Evolutionary conservation across 2,329 filamentous ascomycete species (phyloP).

Genomic region (Emmonsiellopsis sp.): DNA sequence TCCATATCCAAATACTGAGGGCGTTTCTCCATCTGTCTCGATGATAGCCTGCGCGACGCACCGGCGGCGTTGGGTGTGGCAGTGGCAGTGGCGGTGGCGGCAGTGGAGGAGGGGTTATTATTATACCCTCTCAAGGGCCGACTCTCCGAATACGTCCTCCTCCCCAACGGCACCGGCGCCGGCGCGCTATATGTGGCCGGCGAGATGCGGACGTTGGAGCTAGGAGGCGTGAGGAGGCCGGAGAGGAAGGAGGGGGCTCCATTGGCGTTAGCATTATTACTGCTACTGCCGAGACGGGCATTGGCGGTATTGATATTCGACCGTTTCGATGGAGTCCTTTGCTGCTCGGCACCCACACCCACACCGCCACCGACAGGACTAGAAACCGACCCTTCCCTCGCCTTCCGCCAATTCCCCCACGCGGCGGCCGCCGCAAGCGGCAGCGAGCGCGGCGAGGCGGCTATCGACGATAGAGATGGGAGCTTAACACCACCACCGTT

Average conservation of each 20-base stretch:
- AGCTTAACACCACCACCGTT: slow-evolving; percentile 44
- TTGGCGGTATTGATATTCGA: slow-evolving; percentile 16
- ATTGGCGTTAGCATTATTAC: slow-evolving; percentile 12
- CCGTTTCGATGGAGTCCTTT: too few relatives aligned
- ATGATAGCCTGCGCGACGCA: slow-evolving; percentile 17
- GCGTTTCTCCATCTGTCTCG: slow-evolving; percentile 21
- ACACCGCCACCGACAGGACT: slow-evolving; percentile 21
- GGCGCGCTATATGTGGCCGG: slow-evolving; percentile 36
- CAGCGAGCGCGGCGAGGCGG: slow-evolving; percentile 66
- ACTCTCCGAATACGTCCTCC: slow-evolving; percentile 24
- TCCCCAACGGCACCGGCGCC: slow-evolving; percentile 18
- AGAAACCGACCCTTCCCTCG: slow-evolving; percentile 42
- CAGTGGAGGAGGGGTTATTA: slow-evolving; percentile 10
- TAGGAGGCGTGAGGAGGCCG: slow-evolving; percentile 82
- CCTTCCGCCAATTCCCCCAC: slow-evolving; percentile 90
- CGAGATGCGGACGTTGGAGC: slow-evolving; percentile 59
- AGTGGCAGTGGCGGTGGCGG: slow-evolving; percentile 1
- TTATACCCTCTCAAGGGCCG: slow-evolving; percentile 26
- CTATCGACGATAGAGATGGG: slow-evolving; percentile 68
- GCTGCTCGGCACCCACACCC: too few relatives aligned
- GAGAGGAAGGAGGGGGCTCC: slow-evolving; percentile 62
- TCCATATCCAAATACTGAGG: slow-evolving; percentile 11
- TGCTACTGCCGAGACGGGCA: slow-evolving; percentile 7
- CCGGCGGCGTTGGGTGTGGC: too few relatives aligned
- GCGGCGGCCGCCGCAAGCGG: slow-evolving; percentile 87